Base-by-base conservation (phyloP, 495 filamentous ascomycete species). In the Penicillium verhagenii region DNA sequence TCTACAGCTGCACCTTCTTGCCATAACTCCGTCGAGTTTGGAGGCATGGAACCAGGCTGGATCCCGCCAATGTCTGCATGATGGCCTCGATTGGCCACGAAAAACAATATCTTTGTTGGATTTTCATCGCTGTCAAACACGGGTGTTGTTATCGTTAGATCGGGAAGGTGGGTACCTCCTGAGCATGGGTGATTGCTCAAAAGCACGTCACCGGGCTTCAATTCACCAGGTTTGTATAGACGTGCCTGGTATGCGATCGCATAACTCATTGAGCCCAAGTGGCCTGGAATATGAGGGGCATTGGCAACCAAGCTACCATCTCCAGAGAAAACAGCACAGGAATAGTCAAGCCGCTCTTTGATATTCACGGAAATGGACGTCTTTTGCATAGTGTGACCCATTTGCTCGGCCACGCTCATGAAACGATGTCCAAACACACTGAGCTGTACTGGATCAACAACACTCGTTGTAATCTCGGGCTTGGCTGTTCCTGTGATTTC, bases 361-460 rank as follows among this genome's bases (percentile, higher is more conserved):
- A 96, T 92, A 63, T 96, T 96, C 3, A 90, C 94, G 59, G 86
- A 90, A 38, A 96, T 89, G 57, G 86, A 89, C 0, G 91, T 96
- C 78, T 96, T 96, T 59, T 96, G 92, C 16, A 96, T 74, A 4
- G 89, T 89, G 42, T 87, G 75, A 1, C 92, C 90, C 92, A 96
- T 96, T 67, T 96, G 91, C 73, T 96, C 92, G 2, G 92, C 92
- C 61, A 96, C 93, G 25, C 89, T 87, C 92, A 96, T 96, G 71
- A 96, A 96, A 2, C 92, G 78, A 68, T 96, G 90, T 3, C 88
- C 88, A 58, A 96, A 96, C 52, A 96, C 91, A 63, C 85, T 89
- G 4, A 96, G 82, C 78, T 93, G 86, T 67, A 96, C 91, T 1
- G 92, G 92, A 60, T 92, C 72, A 1, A 70, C 37, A 49, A 44